Conservation (phyloP, 139 green algal genomes). For the Haematococcus sp. region DNA sequence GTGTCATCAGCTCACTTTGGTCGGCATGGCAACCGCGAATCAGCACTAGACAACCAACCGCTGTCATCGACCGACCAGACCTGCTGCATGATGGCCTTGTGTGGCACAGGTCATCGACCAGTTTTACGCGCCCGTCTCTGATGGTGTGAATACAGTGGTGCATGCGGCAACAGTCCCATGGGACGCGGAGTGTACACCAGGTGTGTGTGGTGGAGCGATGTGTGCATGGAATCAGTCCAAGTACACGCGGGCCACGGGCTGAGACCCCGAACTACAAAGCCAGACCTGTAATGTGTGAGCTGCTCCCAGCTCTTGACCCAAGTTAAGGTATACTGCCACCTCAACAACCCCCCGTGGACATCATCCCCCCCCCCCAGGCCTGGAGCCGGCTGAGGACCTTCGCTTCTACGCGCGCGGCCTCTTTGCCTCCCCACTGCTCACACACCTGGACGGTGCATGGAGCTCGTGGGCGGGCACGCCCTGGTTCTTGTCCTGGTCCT, state of each 20-base stretch:
- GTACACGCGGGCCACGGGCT: too few relatives aligned
- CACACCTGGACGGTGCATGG: slow-evolving; percentile 15
- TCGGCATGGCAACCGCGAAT: too few relatives aligned
- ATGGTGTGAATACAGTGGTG: slow-evolving; percentile 57
- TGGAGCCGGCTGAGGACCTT: slow-evolving; percentile 14
- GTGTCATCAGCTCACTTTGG: too few relatives aligned
- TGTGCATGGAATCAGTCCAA: too few relatives aligned
- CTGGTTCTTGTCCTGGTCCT: slow-evolving; percentile 5
- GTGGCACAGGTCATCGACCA: neutral
- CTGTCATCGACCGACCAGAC: too few relatives aligned
- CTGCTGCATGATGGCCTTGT: neutral
- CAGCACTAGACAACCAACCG: too few relatives aligned
- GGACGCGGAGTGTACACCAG: slow-evolving; percentile 3
- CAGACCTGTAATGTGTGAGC: too few relatives aligned
- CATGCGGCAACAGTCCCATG: slow-evolving; percentile 55
- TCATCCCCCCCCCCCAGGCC: too few relatives aligned
- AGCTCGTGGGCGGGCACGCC: neutral
- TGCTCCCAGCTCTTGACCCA: too few relatives aligned
- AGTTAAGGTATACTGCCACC: too few relatives aligned
- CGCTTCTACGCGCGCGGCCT: slow-evolving; percentile 31
- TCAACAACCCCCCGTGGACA: too few relatives aligned
- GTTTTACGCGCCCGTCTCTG: slow-evolving; percentile 50
- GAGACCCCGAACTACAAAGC: too few relatives aligned
- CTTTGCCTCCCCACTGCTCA: slow-evolving; percentile 20
- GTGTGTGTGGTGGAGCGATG: neutral